Conservation (phyloP, 805 yeast species). For the Suhomyces emberorum region DNA sequence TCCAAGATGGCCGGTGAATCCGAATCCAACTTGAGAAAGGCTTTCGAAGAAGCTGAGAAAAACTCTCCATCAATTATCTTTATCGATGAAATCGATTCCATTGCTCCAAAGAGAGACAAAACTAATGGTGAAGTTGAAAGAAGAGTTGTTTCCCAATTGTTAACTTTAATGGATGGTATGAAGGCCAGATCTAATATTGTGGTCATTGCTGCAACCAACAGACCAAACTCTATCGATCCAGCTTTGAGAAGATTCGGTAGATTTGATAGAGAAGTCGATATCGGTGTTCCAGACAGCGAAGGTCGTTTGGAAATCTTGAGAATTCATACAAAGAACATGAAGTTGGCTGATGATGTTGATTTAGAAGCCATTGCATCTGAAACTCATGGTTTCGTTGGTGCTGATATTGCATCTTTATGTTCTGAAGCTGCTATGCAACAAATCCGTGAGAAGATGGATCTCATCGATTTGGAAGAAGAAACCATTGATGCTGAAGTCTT, state of each 20-base stretch:
- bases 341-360: conserved; percentile 91
- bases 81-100: conserved; percentile 97
- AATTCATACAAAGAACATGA: conserved; percentile 98
- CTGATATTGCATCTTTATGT: conserved; percentile 96
- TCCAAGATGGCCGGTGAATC: conserved; percentile 99
- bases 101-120: conserved; percentile 99
- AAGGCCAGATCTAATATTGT: conserved; percentile 98
- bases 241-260: conserved; percentile 84
- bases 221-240: conserved; percentile 84
- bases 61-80: conserved; percentile 97
- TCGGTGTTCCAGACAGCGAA: conserved; percentile 95
- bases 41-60: conserved; percentile 98
- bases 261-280: conserved; percentile 82
- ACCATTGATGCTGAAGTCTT: conserved; percentile 96
- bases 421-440: conserved; percentile 99
- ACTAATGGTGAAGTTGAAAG: conserved; percentile 99
- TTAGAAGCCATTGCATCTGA: conserved; percentile 93
- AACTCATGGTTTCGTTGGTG: conserved; percentile 99
- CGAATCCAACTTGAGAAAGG: conserved; percentile 94
- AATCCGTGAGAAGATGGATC: conserved; percentile 98
- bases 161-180: conserved; percentile 99
- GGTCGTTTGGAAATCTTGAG: conserved; percentile 96
- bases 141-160: conserved; percentile 96
- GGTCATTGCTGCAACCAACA: conserved; percentile 95
- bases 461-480: conserved; percentile 92